phyloP scores from a whole-genome alignment of 1,284 basidiomycete species.

The Gymnopus androsaceus region DNA sequence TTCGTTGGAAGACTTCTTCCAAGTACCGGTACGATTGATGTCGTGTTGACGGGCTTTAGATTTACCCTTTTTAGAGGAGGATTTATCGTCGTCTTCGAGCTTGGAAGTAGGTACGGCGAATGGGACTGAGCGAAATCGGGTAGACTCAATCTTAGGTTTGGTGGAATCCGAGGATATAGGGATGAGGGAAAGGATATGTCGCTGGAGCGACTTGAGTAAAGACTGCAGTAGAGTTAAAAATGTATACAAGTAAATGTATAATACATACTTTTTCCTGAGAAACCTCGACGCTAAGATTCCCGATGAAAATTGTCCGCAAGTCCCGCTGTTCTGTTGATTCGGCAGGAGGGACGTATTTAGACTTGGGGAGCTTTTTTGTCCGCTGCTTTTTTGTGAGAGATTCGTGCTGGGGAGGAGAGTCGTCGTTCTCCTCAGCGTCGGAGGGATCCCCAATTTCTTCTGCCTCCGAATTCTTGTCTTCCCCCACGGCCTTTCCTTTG shows the following conservation, averaged over 20 bases:
- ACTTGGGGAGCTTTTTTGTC: conserved; percentile 13
- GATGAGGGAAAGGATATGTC: conserved; percentile 70
- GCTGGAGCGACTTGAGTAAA: conserved; percentile 66
- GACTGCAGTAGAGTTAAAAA: conserved; percentile 38
- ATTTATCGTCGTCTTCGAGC: conserved; percentile 49
- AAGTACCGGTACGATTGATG: conserved; percentile 63
- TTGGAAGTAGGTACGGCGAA: conserved; percentile 79
- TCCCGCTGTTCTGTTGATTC: conserved; percentile 76
- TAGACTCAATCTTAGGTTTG: conserved; percentile 76
- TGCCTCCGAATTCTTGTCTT: conserved; percentile 7
- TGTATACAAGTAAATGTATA: conserved; percentile 32
- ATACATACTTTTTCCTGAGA: conserved; percentile 63
- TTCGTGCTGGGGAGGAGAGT: conserved; percentile 48
- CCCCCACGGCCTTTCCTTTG: conserved; percentile 11
- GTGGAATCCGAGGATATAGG: conserved; percentile 40
- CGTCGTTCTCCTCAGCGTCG: conserved; percentile 30
- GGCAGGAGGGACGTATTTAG: conserved; percentile 55
- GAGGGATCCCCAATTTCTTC: conserved; percentile 24
- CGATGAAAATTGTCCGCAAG: conserved; percentile 89
- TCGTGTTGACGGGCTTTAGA: conserved; percentile 49
- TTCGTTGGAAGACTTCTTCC: conserved; percentile 50
- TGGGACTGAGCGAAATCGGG: conserved; percentile 88
- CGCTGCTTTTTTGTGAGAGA: conserved; percentile 34
- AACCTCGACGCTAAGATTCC: conserved; percentile 82
- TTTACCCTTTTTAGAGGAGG: conserved; percentile 31